phyloP scores from a whole-genome alignment of 2,329 filamentous ascomycete genomes.

The Leptographium wingfieldii region DNA sequence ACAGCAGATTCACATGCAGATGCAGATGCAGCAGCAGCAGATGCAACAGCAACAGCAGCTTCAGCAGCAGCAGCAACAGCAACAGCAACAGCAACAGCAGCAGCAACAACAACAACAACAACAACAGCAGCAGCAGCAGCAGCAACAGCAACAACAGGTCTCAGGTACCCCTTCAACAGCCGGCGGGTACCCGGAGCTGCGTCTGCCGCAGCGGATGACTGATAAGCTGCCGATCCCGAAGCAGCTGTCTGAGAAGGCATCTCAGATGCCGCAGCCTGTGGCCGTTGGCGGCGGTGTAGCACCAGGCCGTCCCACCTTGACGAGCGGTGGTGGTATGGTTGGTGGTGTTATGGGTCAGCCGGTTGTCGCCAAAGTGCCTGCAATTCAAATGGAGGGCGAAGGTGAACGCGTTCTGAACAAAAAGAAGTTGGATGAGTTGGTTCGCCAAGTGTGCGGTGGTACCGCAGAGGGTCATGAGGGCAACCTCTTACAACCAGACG shows the following conservation, averaged over 20 bases:
- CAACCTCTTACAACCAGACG: constrained; percentile 75
- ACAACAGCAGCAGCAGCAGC: constrained; percentile 11
- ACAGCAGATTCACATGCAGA: constrained; percentile 14
- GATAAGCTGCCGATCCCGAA: constrained; percentile 75
- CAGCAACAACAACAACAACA: constrained; percentile 12
- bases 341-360: constrained; percentile 82
- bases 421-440: constrained; percentile 92
- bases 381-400: constrained; percentile 80
- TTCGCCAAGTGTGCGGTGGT: constrained; percentile 82
- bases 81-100: constrained; percentile 8
- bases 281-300: constrained; percentile 49
- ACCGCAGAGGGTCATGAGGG: constrained; percentile 59
- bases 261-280: constrained; percentile 61
- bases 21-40: constrained; percentile 65
- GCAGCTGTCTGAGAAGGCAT: constrained; percentile 54
- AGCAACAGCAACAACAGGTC: constrained; percentile 11
- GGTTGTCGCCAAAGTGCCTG: constrained; percentile 66
- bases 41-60: constrained; percentile 42
- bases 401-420: constrained; percentile 91
- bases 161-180: constrained; percentile 9
- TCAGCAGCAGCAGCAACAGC: constrained; percentile 11
- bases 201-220: constrained; percentile 25
- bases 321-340: constrained; percentile 61
- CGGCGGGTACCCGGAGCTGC: constrained; percentile 1
- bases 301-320: constrained; percentile 67